Base-by-base conservation (phyloP, 768 basidiomycete species). In the Auricularia sp. region DNA sequence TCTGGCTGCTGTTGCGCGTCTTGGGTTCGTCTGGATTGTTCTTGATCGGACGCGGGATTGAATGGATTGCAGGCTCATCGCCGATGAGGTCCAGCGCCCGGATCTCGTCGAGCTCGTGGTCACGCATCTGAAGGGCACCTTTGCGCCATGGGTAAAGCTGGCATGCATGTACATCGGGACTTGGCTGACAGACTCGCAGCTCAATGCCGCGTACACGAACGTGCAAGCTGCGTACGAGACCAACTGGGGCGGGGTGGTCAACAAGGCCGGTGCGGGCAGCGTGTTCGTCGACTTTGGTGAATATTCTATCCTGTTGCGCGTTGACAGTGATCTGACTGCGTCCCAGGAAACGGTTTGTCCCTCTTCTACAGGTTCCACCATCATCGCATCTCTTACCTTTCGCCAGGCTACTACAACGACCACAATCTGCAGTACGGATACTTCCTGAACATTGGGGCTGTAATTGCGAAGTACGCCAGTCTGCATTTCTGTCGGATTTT, bases 381-480 rank as follows among this genome's bases (percentile, higher is more conserved):
- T 51, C 47, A 51, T 51, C 6, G 6, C 14, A 18, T 6, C 14
- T 18, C 29, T 29, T 29, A 29, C 29, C 29, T 29, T 29, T 29
- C 29, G 29, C 29, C 14, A 16, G 47, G 47, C 1, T 21, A 51
- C 14, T 51, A 51, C 16, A 51, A 51, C 47, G 47, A 51, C 47
- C 73, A 76, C 58, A 73, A 74, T 61, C 75, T 76, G 66, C 75
- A 76, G 59, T 76, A 75, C 61, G 75, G 75, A 2, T 76, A 76
- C 61, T 68, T 76, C 66, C 71, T 76, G 3, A 65, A 70, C 16
- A 72, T 69, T 0, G 73, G 70, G 23, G 73, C 75, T 8, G 72
- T 74, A 3, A 70, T 76, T 34, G 74, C 74, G 1, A 74, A 71
- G 71, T 76, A 68, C 23, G 68, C 69, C 51, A 1, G 60, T 61